Conservation (phyloP, 1,284 basidiomycete species). For the Mycosarcoma maydis region DNA sequence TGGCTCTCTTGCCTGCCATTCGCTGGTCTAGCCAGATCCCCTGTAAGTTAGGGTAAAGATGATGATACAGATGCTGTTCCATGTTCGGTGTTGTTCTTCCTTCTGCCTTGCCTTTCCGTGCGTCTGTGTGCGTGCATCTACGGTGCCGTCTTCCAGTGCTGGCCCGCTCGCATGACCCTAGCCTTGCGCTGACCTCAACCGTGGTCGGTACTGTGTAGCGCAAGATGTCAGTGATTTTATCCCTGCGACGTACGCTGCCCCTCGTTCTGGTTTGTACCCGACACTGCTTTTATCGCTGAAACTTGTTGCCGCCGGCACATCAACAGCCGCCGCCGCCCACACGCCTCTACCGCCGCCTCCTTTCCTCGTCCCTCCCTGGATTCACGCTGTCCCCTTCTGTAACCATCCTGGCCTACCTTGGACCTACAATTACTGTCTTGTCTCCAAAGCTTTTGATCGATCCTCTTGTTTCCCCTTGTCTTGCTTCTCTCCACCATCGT, state of each 20-base stretch:
- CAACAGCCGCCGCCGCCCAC: conserved; percentile 1
- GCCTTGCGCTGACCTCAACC: conserved; percentile 1
- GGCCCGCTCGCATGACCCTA: not conserved
- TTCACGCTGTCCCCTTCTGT: no score
- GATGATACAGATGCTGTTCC: no score
- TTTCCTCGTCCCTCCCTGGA: not conserved
- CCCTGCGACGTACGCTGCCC: no score
- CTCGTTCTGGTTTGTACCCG: not conserved
- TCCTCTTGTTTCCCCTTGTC: not conserved
- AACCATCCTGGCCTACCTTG: not conserved
- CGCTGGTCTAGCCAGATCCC: no score
- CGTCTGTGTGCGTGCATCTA: no score
- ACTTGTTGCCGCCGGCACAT: not conserved
- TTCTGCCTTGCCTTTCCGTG: not conserved
- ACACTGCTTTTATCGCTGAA: not conserved
- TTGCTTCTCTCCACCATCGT: conserved; percentile 1
- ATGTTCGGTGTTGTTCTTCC: no score
- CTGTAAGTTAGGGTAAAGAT: no score
- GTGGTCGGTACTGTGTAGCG: no score
- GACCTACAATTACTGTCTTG: no score
- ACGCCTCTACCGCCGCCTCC: not conserved
- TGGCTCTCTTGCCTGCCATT: no score
- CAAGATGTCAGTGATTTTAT: no score
- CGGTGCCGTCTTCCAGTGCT: not conserved
- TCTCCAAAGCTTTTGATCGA: conserved; percentile 8